These are phyloP conservation scores for Phialophora tarda DNA, from an alignment of 2,329 filamentous ascomycete genomes.

Conservation along the genomic window DNA sequence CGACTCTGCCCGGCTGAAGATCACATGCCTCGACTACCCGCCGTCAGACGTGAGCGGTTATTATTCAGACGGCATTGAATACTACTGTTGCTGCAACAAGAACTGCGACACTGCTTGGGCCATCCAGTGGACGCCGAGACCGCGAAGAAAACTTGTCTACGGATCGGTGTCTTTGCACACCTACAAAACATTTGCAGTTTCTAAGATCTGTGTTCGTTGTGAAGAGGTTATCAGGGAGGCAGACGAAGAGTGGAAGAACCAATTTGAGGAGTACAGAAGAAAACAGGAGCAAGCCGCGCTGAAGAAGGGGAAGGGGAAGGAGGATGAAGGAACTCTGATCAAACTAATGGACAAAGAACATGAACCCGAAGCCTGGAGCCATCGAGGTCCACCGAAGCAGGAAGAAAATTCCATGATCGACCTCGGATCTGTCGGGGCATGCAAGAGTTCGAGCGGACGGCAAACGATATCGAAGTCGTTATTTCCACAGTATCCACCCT, in stretches of 20 bases:
- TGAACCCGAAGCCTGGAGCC: neutral
- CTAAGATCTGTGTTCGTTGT: constrained; percentile 4
- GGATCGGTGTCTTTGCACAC: neutral
- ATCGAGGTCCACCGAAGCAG: neutral
- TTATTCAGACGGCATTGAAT: constrained; percentile 10
- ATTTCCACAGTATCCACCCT: neutral
- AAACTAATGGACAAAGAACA: neutral
- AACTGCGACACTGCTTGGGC: constrained; percentile 15
- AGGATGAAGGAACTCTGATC: neutral
- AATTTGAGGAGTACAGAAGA: neutral
- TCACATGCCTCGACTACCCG: neutral
- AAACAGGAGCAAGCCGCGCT: neutral
- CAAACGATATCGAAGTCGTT: neutral
- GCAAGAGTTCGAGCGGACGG: neutral
- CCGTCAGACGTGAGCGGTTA: neutral
- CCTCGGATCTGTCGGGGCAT: neutral
- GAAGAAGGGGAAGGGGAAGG: neutral
- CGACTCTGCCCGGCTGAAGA: neutral
- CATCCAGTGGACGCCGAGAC: constrained; percentile 6
- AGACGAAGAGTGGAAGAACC: neutral
- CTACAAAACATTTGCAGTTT: constrained; percentile 7
- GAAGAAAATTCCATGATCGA: neutral
- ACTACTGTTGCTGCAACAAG: constrained; percentile 16
- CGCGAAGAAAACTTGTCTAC: neutral
- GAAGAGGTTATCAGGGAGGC: neutral